A percentile compares a stretch with the other conserved stretches of the same genome.
Conservation (phyloP, 768 basidiomycete genomes). For the Boletus fagicola region DNA sequence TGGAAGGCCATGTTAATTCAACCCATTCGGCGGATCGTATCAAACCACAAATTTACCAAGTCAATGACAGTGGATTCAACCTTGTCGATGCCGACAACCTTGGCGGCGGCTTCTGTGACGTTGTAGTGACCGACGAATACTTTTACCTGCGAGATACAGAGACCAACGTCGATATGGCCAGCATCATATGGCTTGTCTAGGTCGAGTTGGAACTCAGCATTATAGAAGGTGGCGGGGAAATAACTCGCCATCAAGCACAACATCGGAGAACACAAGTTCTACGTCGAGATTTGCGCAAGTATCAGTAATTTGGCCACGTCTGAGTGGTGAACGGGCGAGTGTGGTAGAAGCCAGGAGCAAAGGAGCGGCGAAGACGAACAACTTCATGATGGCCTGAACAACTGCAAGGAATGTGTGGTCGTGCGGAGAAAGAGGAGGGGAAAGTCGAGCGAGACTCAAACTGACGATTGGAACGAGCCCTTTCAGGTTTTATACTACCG, state of each 20-base stretch:
- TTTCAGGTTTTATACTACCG: constrained; percentile 8
- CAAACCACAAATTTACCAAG: constrained; percentile 20
- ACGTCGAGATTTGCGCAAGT: constrained; percentile 17
- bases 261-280: constrained; percentile 20
- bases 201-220: not conserved
- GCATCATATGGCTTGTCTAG: constrained; percentile 22
- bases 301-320: constrained; percentile 8
- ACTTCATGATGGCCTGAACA: constrained; percentile 17
- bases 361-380: constrained; percentile 12
- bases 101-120: constrained; percentile 22
- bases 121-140: constrained; percentile 24
- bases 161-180: constrained; percentile 28
- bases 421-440: not conserved
- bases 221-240: no score
- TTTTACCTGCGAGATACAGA: constrained; percentile 31
- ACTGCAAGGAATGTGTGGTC: not conserved
- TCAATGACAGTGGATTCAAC: constrained; percentile 21
- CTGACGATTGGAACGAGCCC: no score
- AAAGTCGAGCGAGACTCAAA: not conserved
- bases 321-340: constrained; percentile 17
- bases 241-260: constrained; percentile 8
- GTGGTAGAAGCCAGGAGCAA: constrained; percentile 17
- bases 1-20: not conserved
- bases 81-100: constrained; percentile 22
- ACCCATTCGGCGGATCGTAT: not conserved